A percentile compares a stretch with the other conserved stretches of the same genome.
Conservation (phyloP, 106 monocot genomes). For the Phalaenopsis aphrodite region DNA sequence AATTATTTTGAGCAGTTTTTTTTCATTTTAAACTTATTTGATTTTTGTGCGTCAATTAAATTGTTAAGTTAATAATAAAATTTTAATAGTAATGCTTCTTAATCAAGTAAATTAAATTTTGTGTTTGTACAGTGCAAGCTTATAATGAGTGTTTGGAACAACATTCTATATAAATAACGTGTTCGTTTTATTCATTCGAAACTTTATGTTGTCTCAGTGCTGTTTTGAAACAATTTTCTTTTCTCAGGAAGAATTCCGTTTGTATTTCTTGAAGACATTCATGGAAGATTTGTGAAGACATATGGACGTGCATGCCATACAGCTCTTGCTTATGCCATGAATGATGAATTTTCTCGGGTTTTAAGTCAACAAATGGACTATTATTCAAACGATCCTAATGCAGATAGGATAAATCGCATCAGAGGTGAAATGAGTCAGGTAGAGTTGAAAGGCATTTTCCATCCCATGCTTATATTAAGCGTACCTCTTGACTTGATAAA, state of each 20-base stretch:
- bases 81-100: too few species aligned
- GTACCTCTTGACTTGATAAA: background rate
- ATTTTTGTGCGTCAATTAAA: too few species aligned
- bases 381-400: slow-evolving; percentile 94
- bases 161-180: background rate
- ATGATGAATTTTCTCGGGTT: slow-evolving; percentile 96
- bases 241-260: slow-evolving; percentile 86
- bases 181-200: background rate
- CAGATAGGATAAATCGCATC: slow-evolving; percentile 93
- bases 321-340: slow-evolving; percentile 96
- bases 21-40: too few species aligned
- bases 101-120: too few species aligned
- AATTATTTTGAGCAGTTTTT: too few species aligned
- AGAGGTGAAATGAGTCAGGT: slow-evolving; percentile 99
- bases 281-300: slow-evolving; percentile 85
- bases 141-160: background rate
- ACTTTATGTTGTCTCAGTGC: background rate
- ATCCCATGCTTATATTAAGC: background rate
- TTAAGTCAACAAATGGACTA: slow-evolving; percentile 94
- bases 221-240: background rate
- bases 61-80: too few species aligned
- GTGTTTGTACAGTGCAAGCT: background rate
- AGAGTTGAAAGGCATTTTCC: background rate
- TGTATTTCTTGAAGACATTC: slow-evolving; percentile 94
- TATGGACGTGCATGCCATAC: slow-evolving; percentile 93